Conservation (phyloP, 2,329 filamentous ascomycete genomes). For the Xylaria sp. region DNA sequence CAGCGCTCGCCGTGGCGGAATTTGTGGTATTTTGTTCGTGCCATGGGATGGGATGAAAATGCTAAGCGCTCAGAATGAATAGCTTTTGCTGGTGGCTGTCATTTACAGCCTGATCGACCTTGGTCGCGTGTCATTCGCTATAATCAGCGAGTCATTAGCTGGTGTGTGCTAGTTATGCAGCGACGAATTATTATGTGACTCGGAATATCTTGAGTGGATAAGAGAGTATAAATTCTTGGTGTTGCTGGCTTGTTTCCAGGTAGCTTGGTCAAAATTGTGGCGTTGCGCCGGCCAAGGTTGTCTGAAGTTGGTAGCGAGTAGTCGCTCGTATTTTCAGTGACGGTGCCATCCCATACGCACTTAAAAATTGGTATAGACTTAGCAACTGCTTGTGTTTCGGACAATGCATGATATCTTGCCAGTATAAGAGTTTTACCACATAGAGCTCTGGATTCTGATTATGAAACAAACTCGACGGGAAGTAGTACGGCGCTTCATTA, state of each 20-base stretch:
- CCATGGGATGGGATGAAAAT: slow-evolving; percentile 51
- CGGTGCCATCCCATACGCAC: background rate
- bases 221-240: background rate
- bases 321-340: too few relatives aligned
- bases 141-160: background rate
- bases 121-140: background rate
- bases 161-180: background rate
- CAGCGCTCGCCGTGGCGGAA: slow-evolving; percentile 66
- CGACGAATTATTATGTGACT: background rate
- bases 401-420: too few relatives aligned
- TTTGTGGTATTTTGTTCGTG: slow-evolving; percentile 58
- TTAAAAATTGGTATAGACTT: background rate
- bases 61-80: background rate
- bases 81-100: background rate
- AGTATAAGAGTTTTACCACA: background rate
- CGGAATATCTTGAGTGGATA: background rate
- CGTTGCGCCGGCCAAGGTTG: background rate
- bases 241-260: background rate
- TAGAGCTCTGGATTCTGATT: background rate
- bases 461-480: too few relatives aligned
- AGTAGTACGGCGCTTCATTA: too few relatives aligned
- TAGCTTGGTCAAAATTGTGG: background rate
- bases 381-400: too few relatives aligned
- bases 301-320: too few relatives aligned
- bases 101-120: background rate